Evolutionary conservation across 345 rosid species (phyloP), one percentile per base, ranked within the genome.

Genomic region (Tarenaya hassleriana): DNA sequence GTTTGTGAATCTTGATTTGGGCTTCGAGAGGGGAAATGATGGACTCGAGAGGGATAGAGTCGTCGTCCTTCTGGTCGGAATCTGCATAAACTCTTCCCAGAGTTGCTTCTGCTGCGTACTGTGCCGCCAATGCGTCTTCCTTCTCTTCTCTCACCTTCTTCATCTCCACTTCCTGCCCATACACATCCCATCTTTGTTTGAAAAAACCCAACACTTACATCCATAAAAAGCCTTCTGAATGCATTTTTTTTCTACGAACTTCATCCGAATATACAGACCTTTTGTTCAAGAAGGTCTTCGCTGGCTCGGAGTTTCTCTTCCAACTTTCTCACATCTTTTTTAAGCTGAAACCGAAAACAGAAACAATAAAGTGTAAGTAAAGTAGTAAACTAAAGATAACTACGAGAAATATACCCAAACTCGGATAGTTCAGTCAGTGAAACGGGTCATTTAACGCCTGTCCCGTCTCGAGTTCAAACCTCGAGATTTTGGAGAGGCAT

Each of bases 51-150:
- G 96, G 79, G 18, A 72, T 48, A 16, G 72, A 61, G 11, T 80
- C 86, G 48, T 83, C 80, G 10, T 92, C 98, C 67, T 73, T 85
- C 27, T 76, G 82, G 43, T 24, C 29, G 5, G 29, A 24, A 55
- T 69, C 71, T 27, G 73, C 75, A 34, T 83, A 80, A 32, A 88
- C 77, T 73, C 95, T 81, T 60, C 94, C 69, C 2, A 88, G 83
- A 51, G 94, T 73, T 42, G 77, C 88, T 73, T 88, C 98, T 10
- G 94, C 95, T 14, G 94, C 95, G 37, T 76, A 85, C 24, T 81
- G 98, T n/a, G 88, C 96, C 10, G 94, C 83, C 35, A 85, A 15
- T 41, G 97, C 96, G 43, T 88, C 91, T 76, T 73, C 88, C 72
- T 80, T 85, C 66, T 81, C 94, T 13, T 61, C 67, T 39, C 16